These are phyloP conservation scores for Phaffia rhodozyma DNA, from an alignment of 1,284 basidiomycete genomes.

Conservation along the genomic window DNA sequence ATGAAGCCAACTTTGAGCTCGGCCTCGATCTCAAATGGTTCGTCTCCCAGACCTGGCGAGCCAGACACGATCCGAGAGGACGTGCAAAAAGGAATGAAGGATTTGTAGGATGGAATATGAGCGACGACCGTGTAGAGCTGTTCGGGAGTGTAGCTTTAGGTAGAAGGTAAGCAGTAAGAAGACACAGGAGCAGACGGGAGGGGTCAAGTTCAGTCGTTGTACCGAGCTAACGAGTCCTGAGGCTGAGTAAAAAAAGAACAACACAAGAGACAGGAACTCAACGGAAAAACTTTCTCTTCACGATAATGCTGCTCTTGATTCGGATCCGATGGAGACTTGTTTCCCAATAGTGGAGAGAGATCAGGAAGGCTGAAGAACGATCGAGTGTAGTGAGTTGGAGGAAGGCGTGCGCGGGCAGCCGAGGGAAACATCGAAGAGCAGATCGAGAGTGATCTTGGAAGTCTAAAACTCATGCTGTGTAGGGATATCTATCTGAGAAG, in stretches of 20 bases:
- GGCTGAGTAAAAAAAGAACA: too few species aligned
- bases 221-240: too few species aligned
- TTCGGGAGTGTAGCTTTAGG: conserved; percentile 49
- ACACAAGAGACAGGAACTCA: too few species aligned
- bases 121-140: conserved; percentile 79
- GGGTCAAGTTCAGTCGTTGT: neutral
- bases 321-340: conserved; percentile 3
- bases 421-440: too few species aligned
- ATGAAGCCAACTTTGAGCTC: conserved; percentile 84
- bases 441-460: too few species aligned
- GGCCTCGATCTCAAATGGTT: conserved; percentile 53
- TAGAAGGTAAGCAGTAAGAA: neutral
- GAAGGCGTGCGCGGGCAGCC: too few species aligned
- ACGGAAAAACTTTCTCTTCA: conserved; percentile 12
- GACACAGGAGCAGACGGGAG: neutral
- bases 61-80: conserved; percentile 42
- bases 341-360: conserved; percentile 21
- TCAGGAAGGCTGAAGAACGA: conserved; percentile 35
- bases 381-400: conserved; percentile 12
- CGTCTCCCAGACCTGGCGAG: conserved; percentile 26
- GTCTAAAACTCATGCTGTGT: too few species aligned
- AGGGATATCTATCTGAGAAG: too few species aligned
- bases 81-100: conserved; percentile 83
- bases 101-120: conserved; percentile 72
- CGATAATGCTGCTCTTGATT: conserved; percentile 3